Base-by-base conservation (phyloP, 192 early-diverging fungal genomes). In the Coemansia sp. region DNA sequence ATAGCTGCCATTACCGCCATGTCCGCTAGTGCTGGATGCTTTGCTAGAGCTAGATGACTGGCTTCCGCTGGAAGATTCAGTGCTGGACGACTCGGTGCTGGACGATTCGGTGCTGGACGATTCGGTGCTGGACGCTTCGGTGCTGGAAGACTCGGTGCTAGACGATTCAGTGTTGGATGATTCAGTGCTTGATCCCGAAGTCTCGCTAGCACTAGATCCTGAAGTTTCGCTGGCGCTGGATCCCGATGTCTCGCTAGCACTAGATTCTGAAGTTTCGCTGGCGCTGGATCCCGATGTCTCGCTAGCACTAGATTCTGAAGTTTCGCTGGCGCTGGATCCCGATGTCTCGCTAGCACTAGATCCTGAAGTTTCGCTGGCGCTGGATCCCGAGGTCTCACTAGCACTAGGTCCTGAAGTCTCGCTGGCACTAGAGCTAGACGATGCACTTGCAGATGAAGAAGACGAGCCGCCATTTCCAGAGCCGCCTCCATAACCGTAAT, bases 401-500 rank as follows among this genome's bases (percentile, higher is more conserved):
- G 43, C 19, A 20, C 19, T 45, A n/a, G 43, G 26, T 11, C 15
- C 28, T 16, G 50, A 51, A 5, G 28, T n/a, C 50, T 51, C 50
- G 31, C n/a, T 35, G 30, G 50, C 15, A 9, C 45, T 47, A 47
- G 45, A 47, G 14, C 12, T 26, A 20, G 45, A 31, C 8, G 51
- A 40, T 3, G 14, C 35, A 12, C 19, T 38, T 23, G 16, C 38
- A 39, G 35, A 12, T 0, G 51, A 53, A 19, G 37, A 19, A 10
- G 21, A 46, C 44, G 14, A 20, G 11, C 18, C 10, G 50, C 50
- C 33, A 35, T 16, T 31, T 33, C 14, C 26, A 3, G 21, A 31
- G 38, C 18, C 35, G 19, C 51, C 35, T 11, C 58, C 18, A 30
- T 37, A n/a, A 37, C 51, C 41, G 12, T 59, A 45, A 19, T 40